A percentile compares a stretch with the other conserved stretches of the same genome.
These are phyloP conservation scores for Euphorbia pulcherrima DNA, from an alignment of 345 rosid genomes.

Conservation along the genomic window DNA sequence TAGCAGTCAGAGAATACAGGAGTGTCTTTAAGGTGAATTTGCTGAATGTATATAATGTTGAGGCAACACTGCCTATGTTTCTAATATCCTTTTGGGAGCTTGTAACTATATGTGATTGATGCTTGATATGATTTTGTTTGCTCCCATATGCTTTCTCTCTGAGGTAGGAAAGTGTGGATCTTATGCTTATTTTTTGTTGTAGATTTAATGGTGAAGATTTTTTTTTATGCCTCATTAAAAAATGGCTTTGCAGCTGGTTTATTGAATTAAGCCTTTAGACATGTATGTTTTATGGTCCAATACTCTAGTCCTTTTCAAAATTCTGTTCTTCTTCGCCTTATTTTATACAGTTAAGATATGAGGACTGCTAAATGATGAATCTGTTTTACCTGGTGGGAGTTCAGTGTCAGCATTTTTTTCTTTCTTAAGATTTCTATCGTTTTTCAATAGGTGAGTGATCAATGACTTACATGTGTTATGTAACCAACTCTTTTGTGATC, in stretches of 20 bases:
- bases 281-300: background rate
- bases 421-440: background rate
- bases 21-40: background rate
- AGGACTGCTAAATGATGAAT: background rate
- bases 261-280: background rate
- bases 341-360: background rate
- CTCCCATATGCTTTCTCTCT: background rate
- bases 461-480: background rate
- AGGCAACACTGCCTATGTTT: conserved; percentile 1
- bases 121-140: background rate
- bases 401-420: background rate
- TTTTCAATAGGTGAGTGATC: background rate
- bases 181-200: background rate
- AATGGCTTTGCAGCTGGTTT: background rate
- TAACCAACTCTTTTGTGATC: background rate
- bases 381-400: background rate
- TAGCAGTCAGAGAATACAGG: background rate
- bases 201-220: background rate
- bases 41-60: background rate
- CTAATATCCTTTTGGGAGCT: background rate
- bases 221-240: background rate
- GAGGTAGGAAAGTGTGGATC: background rate
- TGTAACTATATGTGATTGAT: background rate
- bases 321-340: background rate
- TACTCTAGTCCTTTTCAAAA: background rate